Conservation (phyloP, 371 early-diverging fungal species). For the Entomophthora muscae region DNA sequence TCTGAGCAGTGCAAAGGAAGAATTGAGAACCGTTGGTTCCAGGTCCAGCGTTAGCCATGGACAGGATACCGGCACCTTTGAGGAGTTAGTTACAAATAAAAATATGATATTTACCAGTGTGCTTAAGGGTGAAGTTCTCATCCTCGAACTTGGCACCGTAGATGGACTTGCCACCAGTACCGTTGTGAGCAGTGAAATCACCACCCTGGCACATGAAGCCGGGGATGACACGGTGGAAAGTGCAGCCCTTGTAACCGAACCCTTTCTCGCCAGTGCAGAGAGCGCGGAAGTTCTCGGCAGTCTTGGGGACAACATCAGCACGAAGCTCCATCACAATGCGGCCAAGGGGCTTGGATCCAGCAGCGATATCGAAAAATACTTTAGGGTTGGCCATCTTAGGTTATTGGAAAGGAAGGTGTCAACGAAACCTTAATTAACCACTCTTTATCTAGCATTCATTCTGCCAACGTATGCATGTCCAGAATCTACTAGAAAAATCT, state of each 20-base stretch:
- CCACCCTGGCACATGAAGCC: conserved; percentile 99
- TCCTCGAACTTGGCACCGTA: conserved; percentile 91
- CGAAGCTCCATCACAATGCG: conserved; percentile 75
- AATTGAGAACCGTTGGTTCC: conserved; percentile 98
- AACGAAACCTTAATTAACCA: no score
- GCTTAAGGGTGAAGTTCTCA: conserved; percentile 94
- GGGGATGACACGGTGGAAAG: conserved; percentile 86
- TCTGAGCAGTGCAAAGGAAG: conserved; percentile 63
- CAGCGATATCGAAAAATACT: conserved; percentile 58
- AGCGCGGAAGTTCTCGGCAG: conserved; percentile 93
- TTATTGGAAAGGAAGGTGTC: no score
- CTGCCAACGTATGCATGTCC: no score
- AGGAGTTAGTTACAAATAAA: no score
- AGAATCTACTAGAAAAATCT: no score
- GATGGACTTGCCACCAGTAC: conserved; percentile 95
- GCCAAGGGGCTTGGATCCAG: conserved; percentile 52
- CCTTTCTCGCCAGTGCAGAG: conserved; percentile 76
- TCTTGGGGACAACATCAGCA: conserved; percentile 81
- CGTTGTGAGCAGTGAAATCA: conserved; percentile 88
- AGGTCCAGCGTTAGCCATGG: conserved; percentile 90
- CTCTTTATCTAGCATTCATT: no score
- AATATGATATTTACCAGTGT: no score
- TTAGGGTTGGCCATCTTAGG: conserved; percentile 26
- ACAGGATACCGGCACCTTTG: conserved; percentile 54
- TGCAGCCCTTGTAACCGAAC: conserved; percentile 33